A percentile compares a stretch with the other conserved stretches of the same genome.
These are phyloP conservation scores for Meyerozyma elateridarum DNA, from an alignment of 1,139 yeast species.

Conservation along the genomic window DNA sequence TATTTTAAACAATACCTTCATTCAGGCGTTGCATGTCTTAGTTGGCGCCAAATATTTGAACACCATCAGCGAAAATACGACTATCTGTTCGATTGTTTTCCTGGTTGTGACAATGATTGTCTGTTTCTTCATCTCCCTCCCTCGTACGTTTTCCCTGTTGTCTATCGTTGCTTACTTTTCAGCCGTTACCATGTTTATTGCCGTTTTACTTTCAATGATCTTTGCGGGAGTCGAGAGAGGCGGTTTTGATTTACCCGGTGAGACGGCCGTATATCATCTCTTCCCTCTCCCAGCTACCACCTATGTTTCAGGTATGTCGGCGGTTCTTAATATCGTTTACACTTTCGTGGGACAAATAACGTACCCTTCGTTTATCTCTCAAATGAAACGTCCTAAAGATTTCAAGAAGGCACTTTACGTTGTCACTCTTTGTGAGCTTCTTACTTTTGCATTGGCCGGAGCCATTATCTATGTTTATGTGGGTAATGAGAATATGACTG, in stretches of 20 bases:
- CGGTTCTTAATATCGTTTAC: slow-evolving; percentile 54
- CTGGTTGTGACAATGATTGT: slow-evolving; percentile 43
- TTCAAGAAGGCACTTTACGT: slow-evolving; percentile 52
- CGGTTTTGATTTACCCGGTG: slow-evolving; percentile 45
- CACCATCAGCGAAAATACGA: slow-evolving; percentile 45
- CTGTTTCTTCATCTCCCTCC: slow-evolving; percentile 48
- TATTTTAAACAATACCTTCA: slow-evolving; percentile 49
- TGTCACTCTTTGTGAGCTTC: slow-evolving; percentile 47
- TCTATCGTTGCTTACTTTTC: slow-evolving; percentile 47
- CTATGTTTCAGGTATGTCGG: slow-evolving; percentile 52
- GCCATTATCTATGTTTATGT: slow-evolving; percentile 54
- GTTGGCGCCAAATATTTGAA: slow-evolving; percentile 58
- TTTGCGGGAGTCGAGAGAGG: slow-evolving; percentile 55
- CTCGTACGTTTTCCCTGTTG: slow-evolving; percentile 52
- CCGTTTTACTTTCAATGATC: slow-evolving; percentile 47
- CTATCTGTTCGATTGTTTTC: slow-evolving; percentile 50
- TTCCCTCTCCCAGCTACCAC: slow-evolving; percentile 51
- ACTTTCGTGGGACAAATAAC: slow-evolving; percentile 63
- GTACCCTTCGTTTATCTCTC: slow-evolving; percentile 57
- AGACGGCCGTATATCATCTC: slow-evolving; percentile 35
- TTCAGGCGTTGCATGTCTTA: slow-evolving; percentile 55
- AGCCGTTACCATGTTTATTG: slow-evolving; percentile 53
- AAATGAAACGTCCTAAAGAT: slow-evolving; percentile 55
- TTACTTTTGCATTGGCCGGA: slow-evolving; percentile 51
- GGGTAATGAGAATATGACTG: slow-evolving; percentile 49